Evolutionary conservation across 768 basidiomycete species (phyloP), one percentile per base, ranked within the genome.

Genomic region (Coprinopsis strossmayeri): DNA sequence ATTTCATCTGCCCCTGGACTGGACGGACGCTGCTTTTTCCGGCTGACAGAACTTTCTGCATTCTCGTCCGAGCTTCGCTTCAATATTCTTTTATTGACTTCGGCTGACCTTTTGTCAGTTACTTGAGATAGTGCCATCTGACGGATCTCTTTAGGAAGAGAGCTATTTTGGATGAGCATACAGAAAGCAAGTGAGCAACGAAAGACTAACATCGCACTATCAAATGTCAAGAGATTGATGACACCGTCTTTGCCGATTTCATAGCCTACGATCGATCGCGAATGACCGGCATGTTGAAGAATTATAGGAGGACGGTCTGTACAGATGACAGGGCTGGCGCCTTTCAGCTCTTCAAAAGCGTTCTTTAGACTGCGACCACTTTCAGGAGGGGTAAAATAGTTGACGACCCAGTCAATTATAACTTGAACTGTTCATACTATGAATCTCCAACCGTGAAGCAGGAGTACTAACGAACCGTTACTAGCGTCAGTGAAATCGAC

Each of bases 191-290:
- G 49, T 35, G 20, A 61, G 24, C 3, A 34, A 20, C 13, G 23
- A 20, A 18, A 3, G 21, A 37, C 42, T 5, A 11, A 50, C 49
- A 9, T 7, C 20, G 41, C 49, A n/a, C 25, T 24, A 68, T 96
- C 90, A 53, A 92, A 90, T 5, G 77, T 69, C 12, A 95, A 69
- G 7, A 96, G 71, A 53, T 78, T 83, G 32, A 78, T 69, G 11
- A 68, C 63, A 5, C 81, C 83, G 13, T 69, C 69, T 55, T 73
- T 77, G 46, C 69, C 71, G 32, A 82, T 64, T 62, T 94, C 90
- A 56, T 86, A 93, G 1, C 92, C 92, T 2, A 96, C 74, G 11
- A 96, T 80, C 3, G 85, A 84, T 21, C 87, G 67, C n/a, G 92
- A 96, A 66, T 96, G 92, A 0, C 91, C 90, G 5, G 73, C 62